These are phyloP conservation scores for Rubus idaeus DNA, from an alignment of 306 rosid genomes.

Conservation along the genomic window DNA sequence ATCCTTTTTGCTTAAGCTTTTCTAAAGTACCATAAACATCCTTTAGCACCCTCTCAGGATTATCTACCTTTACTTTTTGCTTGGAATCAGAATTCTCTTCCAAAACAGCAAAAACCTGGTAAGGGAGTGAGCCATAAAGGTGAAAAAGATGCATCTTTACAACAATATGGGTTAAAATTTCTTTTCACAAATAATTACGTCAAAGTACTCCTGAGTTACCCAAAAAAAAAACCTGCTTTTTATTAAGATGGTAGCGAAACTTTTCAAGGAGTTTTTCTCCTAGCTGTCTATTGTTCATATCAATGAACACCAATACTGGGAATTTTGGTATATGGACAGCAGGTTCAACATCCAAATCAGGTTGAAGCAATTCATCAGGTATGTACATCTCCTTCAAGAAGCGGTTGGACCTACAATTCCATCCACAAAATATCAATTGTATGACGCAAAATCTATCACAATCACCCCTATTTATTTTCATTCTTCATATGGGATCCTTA, in stretches of 20 bases:
- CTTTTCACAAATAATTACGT: not conserved
- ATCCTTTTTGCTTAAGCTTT: not conserved
- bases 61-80: not conserved
- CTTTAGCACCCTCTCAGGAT: conserved; percentile 7
- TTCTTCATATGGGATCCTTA: not conserved
- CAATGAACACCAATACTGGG: conserved; percentile 13
- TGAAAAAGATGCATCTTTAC: not conserved
- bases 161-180: not conserved
- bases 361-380: conserved; percentile 14
- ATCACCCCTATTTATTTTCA: not conserved
- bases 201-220: not conserved
- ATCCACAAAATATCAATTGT: not conserved
- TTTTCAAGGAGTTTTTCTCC: not conserved
- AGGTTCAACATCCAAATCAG: not conserved
- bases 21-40: not conserved
- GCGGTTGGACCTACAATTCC: not conserved
- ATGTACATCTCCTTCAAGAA: conserved; percentile 13
- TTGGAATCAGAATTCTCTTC: conserved; percentile 1
- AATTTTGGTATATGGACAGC: not conserved
- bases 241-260: conserved; percentile 5
- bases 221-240: conserved; percentile 1
- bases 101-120: conserved; percentile 3
- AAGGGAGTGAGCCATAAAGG: not conserved
- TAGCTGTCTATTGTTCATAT: not conserved
- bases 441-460: not conserved